Conservation (phyloP, 1,284 basidiomycete species). For the Cryptococcus depauperatus region DNA sequence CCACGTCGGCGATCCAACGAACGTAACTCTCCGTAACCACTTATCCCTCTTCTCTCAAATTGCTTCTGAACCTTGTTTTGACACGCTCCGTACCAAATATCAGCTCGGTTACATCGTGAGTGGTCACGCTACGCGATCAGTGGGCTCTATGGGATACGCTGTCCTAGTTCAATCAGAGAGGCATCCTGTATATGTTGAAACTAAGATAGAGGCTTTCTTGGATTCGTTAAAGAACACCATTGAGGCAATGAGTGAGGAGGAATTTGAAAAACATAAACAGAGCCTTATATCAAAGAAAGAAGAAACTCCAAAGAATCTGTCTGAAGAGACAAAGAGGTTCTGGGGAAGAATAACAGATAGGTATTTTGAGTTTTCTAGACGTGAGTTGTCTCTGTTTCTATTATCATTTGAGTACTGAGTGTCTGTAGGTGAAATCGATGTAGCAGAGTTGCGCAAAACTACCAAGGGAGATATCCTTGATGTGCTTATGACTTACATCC, state of each 20-base stretch:
- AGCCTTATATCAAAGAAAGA: slow-evolving; percentile 60
- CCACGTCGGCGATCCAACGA: slow-evolving; percentile 53
- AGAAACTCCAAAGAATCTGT: slow-evolving; percentile 65
- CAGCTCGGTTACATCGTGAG: slow-evolving; percentile 89
- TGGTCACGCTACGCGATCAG: slow-evolving; percentile 51
- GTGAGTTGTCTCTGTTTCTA: slow-evolving; percentile 45
- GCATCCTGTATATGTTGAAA: slow-evolving; percentile 73
- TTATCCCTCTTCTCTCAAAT: slow-evolving; percentile 57
- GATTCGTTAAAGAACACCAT: slow-evolving; percentile 58
- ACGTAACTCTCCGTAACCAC: slow-evolving; percentile 47
- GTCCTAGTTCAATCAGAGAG: slow-evolving; percentile 88
- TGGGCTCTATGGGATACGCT: slow-evolving; percentile 68
- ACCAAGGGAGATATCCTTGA: slow-evolving; percentile 71
- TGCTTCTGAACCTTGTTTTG: slow-evolving; percentile 83
- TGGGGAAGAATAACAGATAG: slow-evolving; percentile 65
- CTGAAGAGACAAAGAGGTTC: slow-evolving; percentile 58
- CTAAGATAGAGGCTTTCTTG: slow-evolving; percentile 80
- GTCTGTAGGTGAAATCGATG: slow-evolving; percentile 57
- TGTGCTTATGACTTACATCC: slow-evolving; percentile 63
- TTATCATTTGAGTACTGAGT: not conserved
- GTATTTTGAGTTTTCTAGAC: slow-evolving; percentile 65
- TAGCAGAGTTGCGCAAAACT: slow-evolving; percentile 55
- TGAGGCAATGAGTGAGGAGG: slow-evolving; percentile 53
- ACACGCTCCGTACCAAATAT: slow-evolving; percentile 88
- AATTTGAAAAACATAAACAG: slow-evolving; percentile 60